Conservation (phyloP, 257 asterid species). For the Prunella vulgaris region DNA sequence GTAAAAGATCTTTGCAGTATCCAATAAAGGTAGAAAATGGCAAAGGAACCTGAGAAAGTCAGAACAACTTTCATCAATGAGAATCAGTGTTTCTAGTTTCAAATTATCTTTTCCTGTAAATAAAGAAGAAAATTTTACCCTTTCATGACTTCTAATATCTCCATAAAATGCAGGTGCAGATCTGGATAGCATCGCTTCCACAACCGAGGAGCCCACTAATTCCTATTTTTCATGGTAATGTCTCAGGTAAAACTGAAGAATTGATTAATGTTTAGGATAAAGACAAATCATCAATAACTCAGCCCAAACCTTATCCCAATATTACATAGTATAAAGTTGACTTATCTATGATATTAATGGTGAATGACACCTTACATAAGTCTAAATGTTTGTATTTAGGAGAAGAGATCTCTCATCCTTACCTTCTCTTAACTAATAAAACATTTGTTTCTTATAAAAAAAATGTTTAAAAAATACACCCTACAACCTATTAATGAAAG, state of each 20-base stretch:
- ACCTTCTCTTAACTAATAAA: not conserved
- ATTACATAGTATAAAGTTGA: slow-evolving; percentile 2
- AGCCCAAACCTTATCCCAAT: not conserved
- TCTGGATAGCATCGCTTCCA: slow-evolving; percentile 88
- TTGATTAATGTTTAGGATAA: not conserved
- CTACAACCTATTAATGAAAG: not conserved
- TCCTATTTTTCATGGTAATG: slow-evolving; percentile 41
- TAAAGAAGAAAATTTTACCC: slow-evolving; percentile 46
- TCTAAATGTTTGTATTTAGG: not conserved
- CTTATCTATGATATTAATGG: not conserved
- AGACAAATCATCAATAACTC: not conserved
- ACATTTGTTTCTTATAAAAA: not conserved
- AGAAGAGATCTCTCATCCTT: not conserved
- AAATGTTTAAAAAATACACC: not conserved
- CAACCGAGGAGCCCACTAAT: slow-evolving; percentile 51
- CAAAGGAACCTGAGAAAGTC: slow-evolving; percentile 55
- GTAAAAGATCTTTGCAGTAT: slow-evolving; percentile 62
- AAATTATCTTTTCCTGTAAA: not conserved
- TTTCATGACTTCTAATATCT: slow-evolving; percentile 91
- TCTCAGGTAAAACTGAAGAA: slow-evolving; percentile 17
- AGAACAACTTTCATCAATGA: slow-evolving; percentile 9
- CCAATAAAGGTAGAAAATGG: slow-evolving; percentile 72
- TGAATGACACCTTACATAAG: not conserved
- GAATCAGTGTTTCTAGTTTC: slow-evolving; percentile 6
- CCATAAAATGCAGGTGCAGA: slow-evolving; percentile 86